Base-by-base conservation (phyloP, 129 eudicot species). In the Apium graveolens region DNA sequence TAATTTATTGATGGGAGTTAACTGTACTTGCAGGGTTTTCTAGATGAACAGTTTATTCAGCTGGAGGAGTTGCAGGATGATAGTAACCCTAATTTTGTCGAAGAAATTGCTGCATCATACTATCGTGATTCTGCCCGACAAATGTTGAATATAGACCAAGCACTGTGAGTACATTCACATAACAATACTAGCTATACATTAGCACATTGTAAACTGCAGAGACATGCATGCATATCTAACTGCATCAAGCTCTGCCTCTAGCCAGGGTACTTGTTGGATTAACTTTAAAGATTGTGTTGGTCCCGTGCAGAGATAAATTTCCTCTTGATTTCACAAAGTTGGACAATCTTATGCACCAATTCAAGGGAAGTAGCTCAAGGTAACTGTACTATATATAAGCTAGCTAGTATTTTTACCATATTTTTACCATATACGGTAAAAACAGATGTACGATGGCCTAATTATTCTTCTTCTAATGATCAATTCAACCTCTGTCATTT, bases 21-120 rank as follows among this genome's bases (percentile, higher is more conserved):
- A 8, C 11, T 37, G 10, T 37, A 41, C 44, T 32, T 78, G 79
- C 84, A 94, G 98, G 97, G 89, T 34, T 90, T 82, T 84, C 71
- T 94, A 5, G 98, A 94, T 45, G 97, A 91, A 41, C 98, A 94
- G 78, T 94, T 94, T 45, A 73, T 87, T 77, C 87, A 89, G 79
- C 81, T 94, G 66, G 98, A 94, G 78, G 98, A 94, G 83, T 87
- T 94, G 75, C 97, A 94, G 78, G 97, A 94, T 80, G 90, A 80
- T 68, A 84, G 89, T 27, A 94, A 86, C 86, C 98, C 98, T 5
- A 88, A 90, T 55, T 94, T 94, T 49, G 98, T 94, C 5, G 98
- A 94, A 86, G 97, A 94, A 90, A 89, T 94, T 80, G 97, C 86
- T 18, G 85, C 97, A 26, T 84, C 87, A 80, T 94, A 81, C 66